A percentile compares a stretch with the other conserved stretches of the same genome.
These are phyloP conservation scores for Toxoplasma gondii DNA, from an alignment of 169 alveolate genomes.

Conservation along the genomic window DNA sequence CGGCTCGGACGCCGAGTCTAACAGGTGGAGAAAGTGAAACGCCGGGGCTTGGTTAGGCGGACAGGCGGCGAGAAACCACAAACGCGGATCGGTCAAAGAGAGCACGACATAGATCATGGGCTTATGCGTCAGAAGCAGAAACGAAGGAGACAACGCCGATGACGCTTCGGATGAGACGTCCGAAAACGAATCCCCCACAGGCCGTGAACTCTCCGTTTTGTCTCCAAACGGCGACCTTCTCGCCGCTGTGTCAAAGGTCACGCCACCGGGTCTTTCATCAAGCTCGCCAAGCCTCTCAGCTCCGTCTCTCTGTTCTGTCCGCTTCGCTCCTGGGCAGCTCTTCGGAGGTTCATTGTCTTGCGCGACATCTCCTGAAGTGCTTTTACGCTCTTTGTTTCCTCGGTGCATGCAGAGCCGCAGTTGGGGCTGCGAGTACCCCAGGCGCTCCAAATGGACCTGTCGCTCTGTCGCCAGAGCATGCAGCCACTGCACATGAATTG, in stretches of 20 bases:
- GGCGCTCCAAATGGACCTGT: not conserved
- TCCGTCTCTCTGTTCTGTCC: too few relatives aligned
- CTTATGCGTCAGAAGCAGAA: not conserved
- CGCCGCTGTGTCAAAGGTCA: too few relatives aligned
- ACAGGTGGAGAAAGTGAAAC: not conserved
- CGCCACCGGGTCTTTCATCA: too few relatives aligned
- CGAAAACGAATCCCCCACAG: not conserved
- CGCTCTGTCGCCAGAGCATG: not conserved
- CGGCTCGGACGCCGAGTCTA: not conserved
- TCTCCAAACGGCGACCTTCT: not conserved
- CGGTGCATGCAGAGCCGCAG: not conserved
- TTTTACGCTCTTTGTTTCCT: too few relatives aligned
- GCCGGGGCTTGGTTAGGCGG: not conserved
- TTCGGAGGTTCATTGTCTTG: too few relatives aligned
- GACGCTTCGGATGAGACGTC: not conserved
- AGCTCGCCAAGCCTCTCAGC: too few relatives aligned
- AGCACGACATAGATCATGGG: not conserved
- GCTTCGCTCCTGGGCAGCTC: too few relatives aligned
- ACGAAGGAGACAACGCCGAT: not conserved
- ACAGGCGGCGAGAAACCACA: slow-evolving; percentile 1
- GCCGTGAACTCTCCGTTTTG: not conserved
- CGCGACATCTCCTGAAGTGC: too few relatives aligned
- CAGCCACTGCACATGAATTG: slow-evolving; percentile 11
- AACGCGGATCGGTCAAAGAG: slow-evolving; percentile 17
- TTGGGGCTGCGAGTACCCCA: not conserved